Conservation (phyloP, 2,329 filamentous ascomycete genomes). For the Cadophora luteo-olivacea region DNA sequence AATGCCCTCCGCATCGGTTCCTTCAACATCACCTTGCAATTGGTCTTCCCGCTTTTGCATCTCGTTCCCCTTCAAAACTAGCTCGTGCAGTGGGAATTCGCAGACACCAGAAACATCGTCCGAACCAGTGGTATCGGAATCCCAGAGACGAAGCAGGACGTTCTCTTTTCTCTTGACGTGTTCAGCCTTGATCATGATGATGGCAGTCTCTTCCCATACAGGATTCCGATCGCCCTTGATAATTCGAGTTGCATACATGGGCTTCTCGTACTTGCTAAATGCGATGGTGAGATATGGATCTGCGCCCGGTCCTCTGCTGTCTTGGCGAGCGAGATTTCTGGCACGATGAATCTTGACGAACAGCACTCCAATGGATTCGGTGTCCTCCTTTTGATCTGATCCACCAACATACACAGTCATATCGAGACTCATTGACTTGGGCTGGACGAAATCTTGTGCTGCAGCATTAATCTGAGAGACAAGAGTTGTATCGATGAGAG, state of each 20-base stretch:
- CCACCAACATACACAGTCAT: conserved; percentile 35
- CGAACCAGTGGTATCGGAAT: conserved; percentile 33
- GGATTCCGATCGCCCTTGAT: conserved; percentile 36
- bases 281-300: conserved; percentile 36
- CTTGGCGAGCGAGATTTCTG: conserved; percentile 30
- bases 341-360: conserved; percentile 35
- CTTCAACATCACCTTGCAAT: conserved; percentile 32
- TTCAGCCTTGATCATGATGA: conserved; percentile 35
- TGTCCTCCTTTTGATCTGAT: conserved; percentile 33
- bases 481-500: conserved; percentile 31
- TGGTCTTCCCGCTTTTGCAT: conserved; percentile 35
- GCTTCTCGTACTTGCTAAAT: conserved; percentile 36
- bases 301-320: conserved; percentile 30
- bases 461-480: conserved; percentile 32
- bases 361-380: conserved; percentile 32
- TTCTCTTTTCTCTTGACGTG: conserved; percentile 35
- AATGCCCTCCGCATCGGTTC: conserved; percentile 33
- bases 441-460: conserved; percentile 32
- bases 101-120: conserved; percentile 35
- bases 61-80: conserved; percentile 31
- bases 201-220: conserved; percentile 36
- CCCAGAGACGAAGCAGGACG: conserved; percentile 33
- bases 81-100: conserved; percentile 32
- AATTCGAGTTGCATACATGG: conserved; percentile 36
- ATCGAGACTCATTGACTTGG: conserved; percentile 35